A percentile compares a stretch with the other conserved stretches of the same genome.
These are phyloP conservation scores for Erodium maritimum DNA, from an alignment of 345 rosid species.

Conservation along the genomic window DNA sequence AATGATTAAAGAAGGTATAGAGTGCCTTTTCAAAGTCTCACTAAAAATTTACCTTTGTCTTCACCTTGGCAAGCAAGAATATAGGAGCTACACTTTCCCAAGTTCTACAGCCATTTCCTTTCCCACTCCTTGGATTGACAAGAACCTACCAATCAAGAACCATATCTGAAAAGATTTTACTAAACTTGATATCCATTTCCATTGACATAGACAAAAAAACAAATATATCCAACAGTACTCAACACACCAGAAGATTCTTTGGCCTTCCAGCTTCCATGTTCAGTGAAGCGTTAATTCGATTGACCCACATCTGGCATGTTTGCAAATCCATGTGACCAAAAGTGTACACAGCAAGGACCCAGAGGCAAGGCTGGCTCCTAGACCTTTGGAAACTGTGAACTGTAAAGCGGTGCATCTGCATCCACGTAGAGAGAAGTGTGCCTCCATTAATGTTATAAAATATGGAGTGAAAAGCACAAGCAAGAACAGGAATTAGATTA, in stretches of 20 bases:
- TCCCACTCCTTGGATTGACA: conserved; percentile 83
- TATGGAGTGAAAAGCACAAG: background rate
- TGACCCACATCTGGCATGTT: conserved; percentile 63
- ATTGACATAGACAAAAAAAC: background rate
- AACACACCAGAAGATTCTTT: conserved; percentile 61
- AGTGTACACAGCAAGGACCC: conserved; percentile 32
- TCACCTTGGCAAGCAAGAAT: conserved; percentile 53
- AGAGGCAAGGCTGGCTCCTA: conserved; percentile 49
- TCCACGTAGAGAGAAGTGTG: conserved; percentile 4
- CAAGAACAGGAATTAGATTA: conserved; percentile 7
- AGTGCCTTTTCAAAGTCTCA: background rate
- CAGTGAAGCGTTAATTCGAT: conserved; percentile 37
- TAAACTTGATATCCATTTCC: background rate
- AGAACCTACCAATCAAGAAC: conserved; percentile 45
- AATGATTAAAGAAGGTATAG: background rate
- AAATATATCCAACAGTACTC: conserved; percentile 7
- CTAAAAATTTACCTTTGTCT: conserved; percentile 41
- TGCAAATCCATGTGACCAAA: conserved; percentile 64
- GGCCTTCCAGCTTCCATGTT: conserved; percentile 54
- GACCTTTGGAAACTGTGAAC: conserved; percentile 51
- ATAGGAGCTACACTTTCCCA: conserved; percentile 84
- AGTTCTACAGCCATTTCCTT: conserved; percentile 46
- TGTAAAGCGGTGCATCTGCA: conserved; percentile 60
- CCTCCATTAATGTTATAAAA: conserved; percentile 6
- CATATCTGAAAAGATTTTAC: background rate